Evolutionary conservation across 1,284 basidiomycete species (phyloP).

Genomic region (Pseudozyma flocculosa): DNA sequence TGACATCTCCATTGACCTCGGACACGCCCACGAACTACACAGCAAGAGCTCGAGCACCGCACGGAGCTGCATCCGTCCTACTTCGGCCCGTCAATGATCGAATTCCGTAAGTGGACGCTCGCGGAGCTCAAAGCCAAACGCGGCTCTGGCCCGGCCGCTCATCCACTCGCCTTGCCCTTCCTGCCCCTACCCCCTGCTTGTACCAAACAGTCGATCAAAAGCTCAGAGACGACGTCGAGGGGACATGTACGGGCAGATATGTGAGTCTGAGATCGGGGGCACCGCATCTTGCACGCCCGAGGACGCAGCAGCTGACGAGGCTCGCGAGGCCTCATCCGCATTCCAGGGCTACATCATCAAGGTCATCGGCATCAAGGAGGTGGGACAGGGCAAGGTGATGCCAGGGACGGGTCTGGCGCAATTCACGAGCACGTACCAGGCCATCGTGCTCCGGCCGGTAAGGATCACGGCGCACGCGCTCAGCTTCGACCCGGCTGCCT

Average conservation of each 20-base stretch:
- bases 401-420: slow-evolving; percentile 91
- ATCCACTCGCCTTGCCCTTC: background rate
- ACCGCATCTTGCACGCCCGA: too few species aligned
- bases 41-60: slow-evolving; percentile 75
- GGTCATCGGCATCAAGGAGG: slow-evolving; percentile 68
- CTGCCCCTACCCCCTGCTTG: background rate
- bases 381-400: slow-evolving; percentile 68
- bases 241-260: slow-evolving; percentile 91
- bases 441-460: slow-evolving; percentile 54
- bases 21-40: background rate
- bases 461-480: too few species aligned
- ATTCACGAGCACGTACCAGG: slow-evolving; percentile 63
- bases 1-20: too few species aligned
- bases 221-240: slow-evolving; percentile 93
- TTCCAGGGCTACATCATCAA: slow-evolving; percentile 79
- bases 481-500: too few species aligned
- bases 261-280: slow-evolving; percentile 61
- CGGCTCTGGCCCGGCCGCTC: slow-evolving; percentile 1
- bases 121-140: background rate
- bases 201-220: slow-evolving; percentile 70
- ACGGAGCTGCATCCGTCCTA: slow-evolving; percentile 96
- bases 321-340: too few species aligned
- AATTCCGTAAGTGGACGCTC: slow-evolving; percentile 64
- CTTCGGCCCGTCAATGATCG: slow-evolving; percentile 91
- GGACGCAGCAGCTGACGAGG: too few species aligned